Evolutionary conservation across 768 basidiomycete genomes (phyloP).

Genomic region (Mrakia hoshinonis): DNA sequence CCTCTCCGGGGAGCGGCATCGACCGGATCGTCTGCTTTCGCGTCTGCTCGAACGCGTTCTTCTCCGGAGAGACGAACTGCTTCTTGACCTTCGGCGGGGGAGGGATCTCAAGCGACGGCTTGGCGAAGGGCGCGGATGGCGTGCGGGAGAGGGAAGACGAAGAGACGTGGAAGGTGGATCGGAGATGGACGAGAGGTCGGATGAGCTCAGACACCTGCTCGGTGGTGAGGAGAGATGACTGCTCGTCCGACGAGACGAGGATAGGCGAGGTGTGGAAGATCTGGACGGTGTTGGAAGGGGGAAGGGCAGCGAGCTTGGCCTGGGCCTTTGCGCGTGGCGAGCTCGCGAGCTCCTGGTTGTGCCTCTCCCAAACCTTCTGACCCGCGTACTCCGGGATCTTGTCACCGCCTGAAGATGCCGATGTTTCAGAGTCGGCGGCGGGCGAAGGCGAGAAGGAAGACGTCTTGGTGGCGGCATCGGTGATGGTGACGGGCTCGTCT

Average conservation of each 20-base stretch:
- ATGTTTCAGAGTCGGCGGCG: background rate
- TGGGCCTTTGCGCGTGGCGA: background rate
- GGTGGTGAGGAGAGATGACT: background rate
- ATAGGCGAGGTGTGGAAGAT: background rate
- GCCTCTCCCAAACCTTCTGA: background rate
- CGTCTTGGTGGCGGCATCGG: background rate
- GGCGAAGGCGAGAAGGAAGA: background rate
- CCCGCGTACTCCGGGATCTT: background rate
- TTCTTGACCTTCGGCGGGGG: background rate
- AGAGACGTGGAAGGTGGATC: conserved; percentile 2
- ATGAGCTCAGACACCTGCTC: conserved; percentile 2
- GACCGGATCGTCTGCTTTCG: background rate
- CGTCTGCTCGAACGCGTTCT: background rate
- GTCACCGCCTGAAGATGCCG: background rate
- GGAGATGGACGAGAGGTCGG: background rate
- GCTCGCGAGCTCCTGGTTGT: background rate
- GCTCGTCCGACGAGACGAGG: background rate
- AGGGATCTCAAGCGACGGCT: background rate
- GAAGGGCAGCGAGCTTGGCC: background rate
- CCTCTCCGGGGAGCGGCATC: background rate
- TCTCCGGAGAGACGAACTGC: background rate
- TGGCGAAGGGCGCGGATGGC: background rate
- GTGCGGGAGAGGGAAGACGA: background rate
- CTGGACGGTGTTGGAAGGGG: background rate
- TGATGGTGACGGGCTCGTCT: no score